Conservation (phyloP, 2,329 filamentous ascomycete genomes). For the Hypoxylon rubiginosum region DNA sequence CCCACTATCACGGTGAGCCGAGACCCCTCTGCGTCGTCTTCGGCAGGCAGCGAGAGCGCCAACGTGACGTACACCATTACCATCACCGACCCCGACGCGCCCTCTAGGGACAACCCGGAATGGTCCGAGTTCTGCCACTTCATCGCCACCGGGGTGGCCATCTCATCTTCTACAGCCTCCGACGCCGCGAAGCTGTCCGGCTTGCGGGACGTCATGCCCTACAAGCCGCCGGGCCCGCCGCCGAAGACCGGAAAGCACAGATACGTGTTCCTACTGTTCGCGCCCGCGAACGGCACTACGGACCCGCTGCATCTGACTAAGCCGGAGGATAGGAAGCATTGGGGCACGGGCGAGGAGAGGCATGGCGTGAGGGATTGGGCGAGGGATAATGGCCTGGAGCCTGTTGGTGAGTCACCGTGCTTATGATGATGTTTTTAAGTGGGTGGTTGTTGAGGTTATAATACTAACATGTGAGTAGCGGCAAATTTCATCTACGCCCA, state of each 20-base stretch:
- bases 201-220: constrained; percentile 56
- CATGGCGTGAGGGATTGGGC: constrained; percentile 59
- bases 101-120: constrained; percentile 57
- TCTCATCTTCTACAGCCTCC: constrained; percentile 42
- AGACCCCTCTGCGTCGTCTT: constrained; percentile 23
- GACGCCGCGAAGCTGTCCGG: constrained; percentile 28
- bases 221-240: constrained; percentile 59
- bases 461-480: constrained; percentile 43
- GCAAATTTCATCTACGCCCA: constrained; percentile 60
- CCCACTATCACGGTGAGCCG: constrained; percentile 52
- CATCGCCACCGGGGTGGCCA: constrained; percentile 56
- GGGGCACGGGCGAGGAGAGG: constrained; percentile 55
- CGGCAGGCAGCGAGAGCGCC: constrained; percentile 1
- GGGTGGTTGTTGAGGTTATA: background rate
- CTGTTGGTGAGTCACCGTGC: constrained; percentile 55
- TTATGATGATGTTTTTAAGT: background rate
- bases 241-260: constrained; percentile 59
- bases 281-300: constrained; percentile 56
- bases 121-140: constrained; percentile 63
- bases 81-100: constrained; percentile 60
- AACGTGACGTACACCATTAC: constrained; percentile 51
- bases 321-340: constrained; percentile 56
- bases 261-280: constrained; percentile 59
- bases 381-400: constrained; percentile 56
- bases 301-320: constrained; percentile 53